Evolutionary conservation across 148 eudicot species (phyloP).

Genomic region (Cornus kousa): DNA sequence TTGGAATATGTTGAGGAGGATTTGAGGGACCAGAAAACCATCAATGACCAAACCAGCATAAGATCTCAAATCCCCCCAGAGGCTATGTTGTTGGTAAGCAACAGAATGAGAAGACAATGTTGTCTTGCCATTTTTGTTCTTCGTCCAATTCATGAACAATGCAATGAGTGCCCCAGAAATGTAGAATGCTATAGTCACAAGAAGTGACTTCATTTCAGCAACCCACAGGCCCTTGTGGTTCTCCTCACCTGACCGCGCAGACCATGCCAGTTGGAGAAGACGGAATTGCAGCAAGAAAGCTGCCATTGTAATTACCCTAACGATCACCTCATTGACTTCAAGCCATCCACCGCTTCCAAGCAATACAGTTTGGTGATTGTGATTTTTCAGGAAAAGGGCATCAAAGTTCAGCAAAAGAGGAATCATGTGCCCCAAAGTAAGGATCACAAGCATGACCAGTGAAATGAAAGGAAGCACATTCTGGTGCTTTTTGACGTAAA

Average conservation of each 20-base stretch:
- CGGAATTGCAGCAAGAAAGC: constrained; percentile 25
- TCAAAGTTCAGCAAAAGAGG: constrained; percentile 21
- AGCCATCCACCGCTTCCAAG: constrained; percentile 9
- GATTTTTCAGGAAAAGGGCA: not conserved
- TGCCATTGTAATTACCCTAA: constrained; percentile 13
- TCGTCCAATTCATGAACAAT: constrained; percentile 14
- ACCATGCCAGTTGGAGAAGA: constrained; percentile 19
- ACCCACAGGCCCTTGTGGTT: constrained; percentile 1
- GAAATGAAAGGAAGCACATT: constrained; percentile 8
- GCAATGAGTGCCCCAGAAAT: not conserved
- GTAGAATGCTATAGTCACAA: constrained; percentile 5
- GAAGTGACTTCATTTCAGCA: constrained; percentile 14
- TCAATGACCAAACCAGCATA: constrained; percentile 30
- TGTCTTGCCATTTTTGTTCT: not conserved
- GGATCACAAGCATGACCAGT: constrained; percentile 22
- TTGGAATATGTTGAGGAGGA: constrained; percentile 23
- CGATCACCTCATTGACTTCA: constrained; percentile 13
- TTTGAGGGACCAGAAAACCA: constrained; percentile 36
- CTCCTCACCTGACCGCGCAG: not conserved
- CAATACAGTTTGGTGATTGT: not conserved
- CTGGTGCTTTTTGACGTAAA: constrained; percentile 4
- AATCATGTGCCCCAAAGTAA: constrained; percentile 21
- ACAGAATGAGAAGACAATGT: not conserved
- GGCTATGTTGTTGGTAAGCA: not conserved
- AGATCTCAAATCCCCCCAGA: constrained; percentile 24